Percentiles rank a stretch among this genome's conserved stretches.
Evolutionary conservation across 345 rosid genomes (phyloP).

Genomic region (Lepidium sativum): DNA sequence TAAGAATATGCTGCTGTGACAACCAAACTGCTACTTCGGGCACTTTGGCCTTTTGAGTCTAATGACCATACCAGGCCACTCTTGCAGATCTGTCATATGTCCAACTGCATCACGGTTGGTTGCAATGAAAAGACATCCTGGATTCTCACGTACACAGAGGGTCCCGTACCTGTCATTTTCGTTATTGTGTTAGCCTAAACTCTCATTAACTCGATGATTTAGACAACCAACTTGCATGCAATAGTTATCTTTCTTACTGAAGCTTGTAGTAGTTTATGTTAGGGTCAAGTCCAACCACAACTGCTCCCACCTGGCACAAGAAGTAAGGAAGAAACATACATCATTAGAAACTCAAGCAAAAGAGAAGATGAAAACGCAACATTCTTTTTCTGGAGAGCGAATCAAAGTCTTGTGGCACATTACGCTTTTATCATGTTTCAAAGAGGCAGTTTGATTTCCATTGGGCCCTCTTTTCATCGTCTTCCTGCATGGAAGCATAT

Average conservation of each 20-base stretch:
- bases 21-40: neutral
- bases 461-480: conserved; percentile 52
- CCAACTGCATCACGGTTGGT: conserved; percentile 89
- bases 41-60: neutral
- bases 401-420: conserved; percentile 17
- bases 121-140: conserved; percentile 83
- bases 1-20: neutral
- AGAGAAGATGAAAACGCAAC: conserved; percentile 4
- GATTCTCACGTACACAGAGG: conserved; percentile 90
- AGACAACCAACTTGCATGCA: neutral
- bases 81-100: conserved; percentile 78
- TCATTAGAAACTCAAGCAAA: neutral
- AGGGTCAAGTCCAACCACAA: conserved; percentile 84
- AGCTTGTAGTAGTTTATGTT: conserved; percentile 84
- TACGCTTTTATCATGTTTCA: conserved; percentile 79
- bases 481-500: conserved; percentile 53
- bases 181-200: conserved; percentile 4
- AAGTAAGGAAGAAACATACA: conserved; percentile 17
- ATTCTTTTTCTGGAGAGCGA: neutral
- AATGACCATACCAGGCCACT: conserved; percentile 73
- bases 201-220: neutral
- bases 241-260: conserved; percentile 48
- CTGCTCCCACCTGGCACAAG: conserved; percentile 81
- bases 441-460: conserved; percentile 51
- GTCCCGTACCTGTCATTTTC: conserved; percentile 68